Percentiles rank a stretch among this genome's conserved stretches.
Evolutionary conservation across 257 asterid species (phyloP).

Genomic region (Henckelia pumila): DNA sequence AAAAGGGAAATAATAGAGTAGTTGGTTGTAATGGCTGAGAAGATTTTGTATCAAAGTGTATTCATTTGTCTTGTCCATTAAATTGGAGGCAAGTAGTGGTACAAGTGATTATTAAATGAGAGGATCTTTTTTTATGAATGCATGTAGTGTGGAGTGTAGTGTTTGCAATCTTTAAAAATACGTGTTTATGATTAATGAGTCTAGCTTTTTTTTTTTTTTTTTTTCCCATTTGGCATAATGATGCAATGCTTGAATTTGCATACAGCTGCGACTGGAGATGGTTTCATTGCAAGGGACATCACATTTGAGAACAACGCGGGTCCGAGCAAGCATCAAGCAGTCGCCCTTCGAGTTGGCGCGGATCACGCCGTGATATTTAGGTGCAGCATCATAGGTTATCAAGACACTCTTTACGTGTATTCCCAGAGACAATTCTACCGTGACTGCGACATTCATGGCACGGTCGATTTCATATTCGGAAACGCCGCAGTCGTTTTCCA

Average conservation of each 20-base stretch:
- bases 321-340: neutral
- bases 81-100: too few relatives aligned
- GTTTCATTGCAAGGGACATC: neutral
- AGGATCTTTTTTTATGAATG: too few relatives aligned
- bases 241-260: neutral
- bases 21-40: too few relatives aligned
- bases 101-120: too few relatives aligned
- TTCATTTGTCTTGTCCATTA: too few relatives aligned
- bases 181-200: too few relatives aligned
- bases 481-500: neutral
- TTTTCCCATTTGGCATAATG: too few relatives aligned
- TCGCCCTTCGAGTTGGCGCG: neutral
- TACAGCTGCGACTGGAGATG: neutral
- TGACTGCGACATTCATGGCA: neutral
- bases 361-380: neutral
- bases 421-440: neutral
- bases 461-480: neutral
- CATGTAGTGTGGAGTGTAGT: too few relatives aligned
- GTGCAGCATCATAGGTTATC: neutral
- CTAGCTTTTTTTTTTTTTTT: too few relatives aligned
- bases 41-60: too few relatives aligned
- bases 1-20: too few relatives aligned
- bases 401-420: neutral
- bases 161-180: too few relatives aligned
- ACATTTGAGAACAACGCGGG: neutral